Conservation (phyloP, 345 rosid genomes). For the Kandelia obovata region DNA sequence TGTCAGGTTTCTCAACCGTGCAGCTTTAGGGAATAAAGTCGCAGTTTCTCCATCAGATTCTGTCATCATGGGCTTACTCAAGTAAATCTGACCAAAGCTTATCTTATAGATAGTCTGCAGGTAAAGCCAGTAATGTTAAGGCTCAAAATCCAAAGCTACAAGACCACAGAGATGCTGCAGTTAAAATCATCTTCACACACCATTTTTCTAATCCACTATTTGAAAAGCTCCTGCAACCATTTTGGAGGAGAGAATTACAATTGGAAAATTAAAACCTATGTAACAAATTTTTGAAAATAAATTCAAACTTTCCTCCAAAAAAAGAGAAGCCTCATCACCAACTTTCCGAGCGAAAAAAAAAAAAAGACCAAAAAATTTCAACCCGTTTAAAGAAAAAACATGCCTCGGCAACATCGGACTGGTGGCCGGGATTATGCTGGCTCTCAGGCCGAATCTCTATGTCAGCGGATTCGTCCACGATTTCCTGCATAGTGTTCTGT, state of each 20-base stretch:
- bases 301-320: no score
- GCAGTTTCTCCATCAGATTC: constrained; percentile 99
- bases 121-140: constrained; percentile 15
- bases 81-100: constrained; percentile 89
- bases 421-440: constrained; percentile 95
- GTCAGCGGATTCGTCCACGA: constrained; percentile 84
- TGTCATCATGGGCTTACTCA: constrained; percentile 99
- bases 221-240: no score
- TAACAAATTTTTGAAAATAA: no score
- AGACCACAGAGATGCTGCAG: neutral
- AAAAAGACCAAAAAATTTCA: neutral
- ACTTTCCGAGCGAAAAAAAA: no score
- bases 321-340: neutral
- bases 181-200: neutral
- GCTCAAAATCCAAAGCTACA: neutral
- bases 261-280: no score
- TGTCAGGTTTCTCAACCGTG: constrained; percentile 92
- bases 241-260: no score
- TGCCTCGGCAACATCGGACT: constrained; percentile 93
- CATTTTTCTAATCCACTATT: neutral
- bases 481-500: constrained; percentile 97
- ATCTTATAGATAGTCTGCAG: constrained; percentile 95
- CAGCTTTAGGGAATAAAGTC: constrained; percentile 94
- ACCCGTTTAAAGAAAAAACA: neutral
- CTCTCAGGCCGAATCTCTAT: constrained; percentile 98